Conservation (phyloP, 2,329 filamentous ascomycete species). For the Colletotrichum theobromicola region DNA sequence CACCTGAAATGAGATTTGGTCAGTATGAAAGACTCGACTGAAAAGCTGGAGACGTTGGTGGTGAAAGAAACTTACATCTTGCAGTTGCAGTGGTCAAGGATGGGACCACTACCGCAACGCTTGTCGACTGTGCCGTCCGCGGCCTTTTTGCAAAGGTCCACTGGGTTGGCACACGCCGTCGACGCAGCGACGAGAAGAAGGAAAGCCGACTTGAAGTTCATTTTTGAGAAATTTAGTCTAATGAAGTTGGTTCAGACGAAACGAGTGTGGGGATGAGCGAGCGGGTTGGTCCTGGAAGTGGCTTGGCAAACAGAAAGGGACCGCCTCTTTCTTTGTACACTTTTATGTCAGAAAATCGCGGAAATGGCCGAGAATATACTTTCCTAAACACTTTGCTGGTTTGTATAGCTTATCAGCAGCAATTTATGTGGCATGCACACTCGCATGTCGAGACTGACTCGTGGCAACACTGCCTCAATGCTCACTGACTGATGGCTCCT, state of each 20-base stretch:
- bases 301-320: not conserved
- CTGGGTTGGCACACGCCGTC: not conserved
- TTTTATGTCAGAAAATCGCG: not conserved
- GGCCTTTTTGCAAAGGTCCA: not conserved
- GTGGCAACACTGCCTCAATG: fast-evolving
- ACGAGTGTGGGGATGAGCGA: not conserved
- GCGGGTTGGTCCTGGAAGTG: not conserved
- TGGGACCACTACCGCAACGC: not conserved
- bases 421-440: not conserved
- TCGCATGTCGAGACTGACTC: not conserved
- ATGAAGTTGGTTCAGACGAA: not conserved
- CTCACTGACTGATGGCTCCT: fast-evolving
- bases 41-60: not conserved
- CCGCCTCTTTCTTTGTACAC: not conserved
- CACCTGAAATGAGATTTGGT: not conserved
- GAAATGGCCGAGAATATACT: not conserved
- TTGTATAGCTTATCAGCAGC: not conserved
- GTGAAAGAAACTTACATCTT: not conserved
- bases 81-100: not conserved
- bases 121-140: not conserved
- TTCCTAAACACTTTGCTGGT: not conserved
- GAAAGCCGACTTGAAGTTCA: not conserved
- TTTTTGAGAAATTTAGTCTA: not conserved
- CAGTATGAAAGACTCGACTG: not conserved
- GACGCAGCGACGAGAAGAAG: not conserved